A percentile compares a stretch with the other conserved stretches of the same genome.
Evolutionary conservation across 495 filamentous ascomycete species (phyloP).

Genomic region (Talaromyces liani): DNA sequence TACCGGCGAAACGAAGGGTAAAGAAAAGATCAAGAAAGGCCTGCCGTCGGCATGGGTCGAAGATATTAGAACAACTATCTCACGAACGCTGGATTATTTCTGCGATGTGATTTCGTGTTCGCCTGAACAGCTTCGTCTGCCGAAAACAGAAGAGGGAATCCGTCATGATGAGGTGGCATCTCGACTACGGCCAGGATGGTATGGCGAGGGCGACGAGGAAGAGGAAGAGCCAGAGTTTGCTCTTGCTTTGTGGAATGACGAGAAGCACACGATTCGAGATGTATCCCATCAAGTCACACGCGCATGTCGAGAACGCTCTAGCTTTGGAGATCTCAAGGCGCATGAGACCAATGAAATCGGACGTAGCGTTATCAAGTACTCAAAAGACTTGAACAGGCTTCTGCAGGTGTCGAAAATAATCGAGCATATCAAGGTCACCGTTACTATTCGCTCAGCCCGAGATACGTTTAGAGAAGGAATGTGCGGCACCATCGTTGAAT

Average conservation of each 20-base stretch:
- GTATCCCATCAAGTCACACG: conserved; percentile 82
- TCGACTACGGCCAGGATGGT: conserved; percentile 66
- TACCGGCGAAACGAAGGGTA: conserved; percentile 49
- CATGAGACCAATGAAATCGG: conserved; percentile 84
- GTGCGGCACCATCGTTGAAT: conserved; percentile 96
- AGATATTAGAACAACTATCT: conserved; percentile 75
- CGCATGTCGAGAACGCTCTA: conserved; percentile 67
- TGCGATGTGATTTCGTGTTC: conserved; percentile 97
- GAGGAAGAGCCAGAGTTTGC: conserved; percentile 66
- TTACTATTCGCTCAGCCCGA: conserved; percentile 85
- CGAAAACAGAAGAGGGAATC: conserved; percentile 74
- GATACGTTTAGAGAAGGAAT: conserved; percentile 98
- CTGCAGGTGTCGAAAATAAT: conserved; percentile 72
- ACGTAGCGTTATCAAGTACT: conserved; percentile 72
- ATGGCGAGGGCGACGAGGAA: conserved; percentile 49
- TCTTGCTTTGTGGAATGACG: conserved; percentile 94
- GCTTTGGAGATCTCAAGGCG: conserved; percentile 66
- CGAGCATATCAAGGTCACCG: conserved; percentile 91
- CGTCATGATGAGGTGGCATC: conserved; percentile 74
- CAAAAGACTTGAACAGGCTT: conserved; percentile 60
- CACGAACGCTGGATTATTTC: conserved; percentile 81
- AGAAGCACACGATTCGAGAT: conserved; percentile 95
- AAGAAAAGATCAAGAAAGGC: conserved; percentile 45
- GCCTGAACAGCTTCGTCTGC: conserved; percentile 83
- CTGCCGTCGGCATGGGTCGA: conserved; percentile 67